These are phyloP conservation scores for Daldinia childiae DNA, from an alignment of 495 filamentous ascomycete species.

Conservation along the genomic window DNA sequence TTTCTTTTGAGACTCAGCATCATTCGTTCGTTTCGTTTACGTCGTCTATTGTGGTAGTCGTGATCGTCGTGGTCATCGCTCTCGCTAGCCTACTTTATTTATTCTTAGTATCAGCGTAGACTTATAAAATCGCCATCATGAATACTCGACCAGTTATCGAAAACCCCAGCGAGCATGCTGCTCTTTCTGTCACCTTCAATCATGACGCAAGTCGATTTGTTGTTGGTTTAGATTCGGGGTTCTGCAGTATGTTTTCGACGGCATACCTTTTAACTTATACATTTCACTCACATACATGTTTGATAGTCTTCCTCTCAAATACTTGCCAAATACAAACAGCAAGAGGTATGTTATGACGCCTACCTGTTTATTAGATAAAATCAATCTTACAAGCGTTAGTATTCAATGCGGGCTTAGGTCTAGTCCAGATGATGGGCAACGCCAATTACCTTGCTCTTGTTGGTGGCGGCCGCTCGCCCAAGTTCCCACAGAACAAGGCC, in stretches of 20 bases:
- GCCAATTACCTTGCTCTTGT: conserved; percentile 90
- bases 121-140: conserved; percentile 64
- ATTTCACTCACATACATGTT: conserved; percentile 25
- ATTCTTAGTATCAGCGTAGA: conserved; percentile 3
- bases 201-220: conserved; percentile 87
- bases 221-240: conserved; percentile 86
- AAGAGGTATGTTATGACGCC: conserved; percentile 50
- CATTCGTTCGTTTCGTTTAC: conserved; percentile 12
- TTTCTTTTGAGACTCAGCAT: conserved; percentile 36
- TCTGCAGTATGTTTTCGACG: conserved; percentile 72
- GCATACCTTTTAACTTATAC: conserved; percentile 16
- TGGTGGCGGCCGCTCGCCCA: conserved; percentile 86
- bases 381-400: conserved; percentile 59
- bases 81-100: conserved; percentile 8
- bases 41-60: conserved; percentile 4
- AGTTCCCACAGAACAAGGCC: conserved; percentile 89
- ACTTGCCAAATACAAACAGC: conserved; percentile 76
- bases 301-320: conserved; percentile 79
- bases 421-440: conserved; percentile 87
- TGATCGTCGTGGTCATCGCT: conserved; percentile 2
- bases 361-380: background rate
- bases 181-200: conserved; percentile 88
- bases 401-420: conserved; percentile 84
- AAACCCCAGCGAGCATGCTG: conserved; percentile 74
- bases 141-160: conserved; percentile 91